Evolutionary conservation across 2,329 filamentous ascomycete genomes (phyloP), one percentile per base, ranked within the genome.

Genomic region (Xylariales sp.): DNA sequence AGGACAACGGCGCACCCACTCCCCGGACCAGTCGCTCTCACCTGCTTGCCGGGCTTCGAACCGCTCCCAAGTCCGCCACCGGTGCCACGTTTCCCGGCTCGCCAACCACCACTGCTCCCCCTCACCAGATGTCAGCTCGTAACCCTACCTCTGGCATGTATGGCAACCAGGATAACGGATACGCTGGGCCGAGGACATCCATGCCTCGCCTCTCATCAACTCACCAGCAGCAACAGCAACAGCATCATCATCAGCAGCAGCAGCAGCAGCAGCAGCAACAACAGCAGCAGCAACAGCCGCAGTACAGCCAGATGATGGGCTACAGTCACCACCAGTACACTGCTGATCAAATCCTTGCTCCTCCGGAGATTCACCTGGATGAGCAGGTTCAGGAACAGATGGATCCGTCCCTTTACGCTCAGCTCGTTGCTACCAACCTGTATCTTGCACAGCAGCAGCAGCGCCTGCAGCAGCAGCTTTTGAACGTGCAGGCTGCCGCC

Each of bases 401-500:
- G 67, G 93, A 97, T 54, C 88, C 90, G 37, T 83, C 79, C 44
- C 63, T 94, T 37, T 93, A 95, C 50, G 87, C 89, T 37, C 88
- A 95, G 63, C 73, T 97, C 47, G 78, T 96, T 55, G 85, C 88
- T 40, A 94, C 89, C 54, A 95, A 96, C 61, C 69, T 93, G 59
- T 95, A 94, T 57, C 76, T 98, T 35, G 88, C 89, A 28, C 88
- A 95, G 57, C 90, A 95, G 65, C 91, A 97, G 66, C 89, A 95
- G 67, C 85, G 87, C 47, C 79, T 97, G 37, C 90, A 97, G 66
- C 90, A 96, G 66, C 89, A 97, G 66, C 76, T 97, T 49, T 78
- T 88, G 50, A 86, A 71, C 48, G 81, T 96, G 17, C 93, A 91
- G 54, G 81, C 83, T 37, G 85, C 86, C 25, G 85, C 88, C 43